Evolutionary conservation across 2,329 filamentous ascomycete genomes (phyloP).

Genomic region (Ophiostoma perfectum): DNA sequence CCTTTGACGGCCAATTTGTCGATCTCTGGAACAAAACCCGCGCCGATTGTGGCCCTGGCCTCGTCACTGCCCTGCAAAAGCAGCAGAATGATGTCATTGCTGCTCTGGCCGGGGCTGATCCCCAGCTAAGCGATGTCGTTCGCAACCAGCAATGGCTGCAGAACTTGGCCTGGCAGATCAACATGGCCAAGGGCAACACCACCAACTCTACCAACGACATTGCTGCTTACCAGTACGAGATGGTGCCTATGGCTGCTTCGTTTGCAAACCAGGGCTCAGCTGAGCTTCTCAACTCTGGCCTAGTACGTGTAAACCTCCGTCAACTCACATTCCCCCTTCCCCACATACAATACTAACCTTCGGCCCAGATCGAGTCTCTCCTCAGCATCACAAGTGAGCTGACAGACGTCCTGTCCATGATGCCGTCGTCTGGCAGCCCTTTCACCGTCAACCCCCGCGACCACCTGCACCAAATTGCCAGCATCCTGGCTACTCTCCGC

Average conservation of each 20-base stretch:
- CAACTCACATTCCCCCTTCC: not conserved
- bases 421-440: slow-evolving; percentile 54
- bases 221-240: slow-evolving; percentile 53
- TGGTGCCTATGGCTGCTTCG: slow-evolving; percentile 62
- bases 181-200: slow-evolving; percentile 43
- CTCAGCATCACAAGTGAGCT: slow-evolving; percentile 70
- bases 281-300: slow-evolving; percentile 61
- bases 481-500: slow-evolving; percentile 64
- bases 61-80: slow-evolving; percentile 55
- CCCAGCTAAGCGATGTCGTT: slow-evolving; percentile 50
- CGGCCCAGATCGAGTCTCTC: slow-evolving; percentile 64
- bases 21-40: slow-evolving; percentile 62
- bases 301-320: slow-evolving; percentile 34
- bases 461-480: slow-evolving; percentile 64
- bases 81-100: slow-evolving; percentile 54
- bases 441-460: slow-evolving; percentile 66
- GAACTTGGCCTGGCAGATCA: slow-evolving; percentile 58
- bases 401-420: slow-evolving; percentile 65
- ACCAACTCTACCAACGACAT: slow-evolving; percentile 43
- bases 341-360: not conserved
- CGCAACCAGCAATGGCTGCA: slow-evolving; percentile 62
- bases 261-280: slow-evolving; percentile 70
- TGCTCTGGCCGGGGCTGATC: slow-evolving; percentile 47
- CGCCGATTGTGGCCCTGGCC: slow-evolving; percentile 51
- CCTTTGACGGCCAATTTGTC: slow-evolving; percentile 61